Evolutionary conservation across 2,329 filamentous ascomycete species (phyloP).

Genomic region (Emydomyces testavorans): DNA sequence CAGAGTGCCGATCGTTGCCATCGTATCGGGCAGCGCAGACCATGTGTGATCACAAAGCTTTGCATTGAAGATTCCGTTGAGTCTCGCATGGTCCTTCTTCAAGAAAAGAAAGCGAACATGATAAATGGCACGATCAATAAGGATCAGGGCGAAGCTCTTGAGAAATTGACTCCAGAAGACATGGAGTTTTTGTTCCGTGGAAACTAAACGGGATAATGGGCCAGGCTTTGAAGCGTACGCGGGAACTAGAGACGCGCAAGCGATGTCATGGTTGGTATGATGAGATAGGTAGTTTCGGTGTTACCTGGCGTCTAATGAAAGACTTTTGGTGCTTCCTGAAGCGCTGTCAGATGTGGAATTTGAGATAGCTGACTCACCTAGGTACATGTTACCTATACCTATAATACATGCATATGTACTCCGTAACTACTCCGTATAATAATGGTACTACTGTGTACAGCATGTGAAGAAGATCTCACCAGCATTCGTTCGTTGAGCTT

Average conservation of each 20-base stretch:
- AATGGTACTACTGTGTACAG: too few relatives aligned
- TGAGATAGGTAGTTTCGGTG: not conserved
- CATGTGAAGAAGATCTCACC: too few relatives aligned
- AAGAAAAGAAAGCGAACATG: conserved; percentile 98
- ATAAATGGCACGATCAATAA: conserved; percentile 95
- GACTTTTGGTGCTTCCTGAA: too few relatives aligned
- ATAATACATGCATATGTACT: too few relatives aligned
- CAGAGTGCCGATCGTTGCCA: conserved; percentile 90
- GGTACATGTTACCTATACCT: too few relatives aligned
- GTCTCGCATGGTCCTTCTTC: conserved; percentile 84
- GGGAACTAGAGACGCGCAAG: too few relatives aligned
- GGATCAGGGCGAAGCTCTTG: conserved; percentile 71
- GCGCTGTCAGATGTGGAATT: too few relatives aligned
- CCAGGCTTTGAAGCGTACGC: not conserved
- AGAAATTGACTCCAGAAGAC: conserved; percentile 79
- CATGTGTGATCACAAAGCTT: conserved; percentile 85
- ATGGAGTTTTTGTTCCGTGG: conserved; percentile 95
- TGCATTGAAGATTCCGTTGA: conserved; percentile 97
- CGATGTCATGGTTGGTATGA: too few relatives aligned
- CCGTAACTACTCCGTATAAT: too few relatives aligned
- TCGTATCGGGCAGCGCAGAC: conserved; percentile 87
- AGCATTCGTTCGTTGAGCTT: too few relatives aligned
- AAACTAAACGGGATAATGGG: conserved; percentile 18
- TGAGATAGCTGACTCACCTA: too few relatives aligned
- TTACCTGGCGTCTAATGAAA: too few relatives aligned